phyloP scores from a whole-genome alignment of 208 protist genomes.

The Leishmania major region DNA sequence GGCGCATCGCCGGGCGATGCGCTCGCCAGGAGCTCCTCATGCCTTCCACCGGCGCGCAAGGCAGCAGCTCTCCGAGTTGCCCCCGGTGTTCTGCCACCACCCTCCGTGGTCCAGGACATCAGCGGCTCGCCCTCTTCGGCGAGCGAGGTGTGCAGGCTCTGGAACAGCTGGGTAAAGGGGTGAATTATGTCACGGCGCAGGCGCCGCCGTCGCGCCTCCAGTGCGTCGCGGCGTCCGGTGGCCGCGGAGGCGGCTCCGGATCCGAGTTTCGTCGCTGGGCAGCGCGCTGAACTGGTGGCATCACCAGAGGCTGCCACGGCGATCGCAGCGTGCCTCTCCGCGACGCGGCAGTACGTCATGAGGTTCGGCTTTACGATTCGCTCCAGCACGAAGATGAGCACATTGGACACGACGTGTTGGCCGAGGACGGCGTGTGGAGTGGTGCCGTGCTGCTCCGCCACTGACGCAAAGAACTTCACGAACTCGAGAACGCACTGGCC shows the following conservation, averaged over 20 bases:
- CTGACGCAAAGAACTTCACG: conserved; percentile 43
- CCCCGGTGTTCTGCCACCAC: neutral
- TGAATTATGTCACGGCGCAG: conserved; percentile 57
- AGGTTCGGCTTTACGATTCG: conserved; percentile 66
- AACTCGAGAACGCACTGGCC: conserved; percentile 47
- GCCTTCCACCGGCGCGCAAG: neutral
- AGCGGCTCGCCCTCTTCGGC: conserved; percentile 33
- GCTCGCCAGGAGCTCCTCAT: conserved; percentile 1
- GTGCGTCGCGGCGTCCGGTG: conserved; percentile 16
- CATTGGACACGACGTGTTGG: conserved; percentile 75
- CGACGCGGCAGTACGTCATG: conserved; percentile 35
- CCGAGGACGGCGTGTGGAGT: conserved; percentile 61
- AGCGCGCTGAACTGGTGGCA: neutral
- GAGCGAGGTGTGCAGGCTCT: conserved; percentile 51
- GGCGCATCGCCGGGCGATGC: neutral
- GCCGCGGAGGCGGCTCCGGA: neutral
- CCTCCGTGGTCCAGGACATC: conserved; percentile 1
- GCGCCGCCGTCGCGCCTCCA: conserved; percentile 33
- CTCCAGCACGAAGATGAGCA: conserved; percentile 69
- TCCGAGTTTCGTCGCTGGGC: no score
- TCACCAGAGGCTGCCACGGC: neutral
- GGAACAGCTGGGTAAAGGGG: conserved; percentile 54
- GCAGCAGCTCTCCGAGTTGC: neutral
- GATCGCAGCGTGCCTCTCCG: conserved; percentile 19
- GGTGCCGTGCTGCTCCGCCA: conserved; percentile 46